Base-by-base conservation (phyloP, 208 protist species). In the Wallacemonas rigidus region DNA sequence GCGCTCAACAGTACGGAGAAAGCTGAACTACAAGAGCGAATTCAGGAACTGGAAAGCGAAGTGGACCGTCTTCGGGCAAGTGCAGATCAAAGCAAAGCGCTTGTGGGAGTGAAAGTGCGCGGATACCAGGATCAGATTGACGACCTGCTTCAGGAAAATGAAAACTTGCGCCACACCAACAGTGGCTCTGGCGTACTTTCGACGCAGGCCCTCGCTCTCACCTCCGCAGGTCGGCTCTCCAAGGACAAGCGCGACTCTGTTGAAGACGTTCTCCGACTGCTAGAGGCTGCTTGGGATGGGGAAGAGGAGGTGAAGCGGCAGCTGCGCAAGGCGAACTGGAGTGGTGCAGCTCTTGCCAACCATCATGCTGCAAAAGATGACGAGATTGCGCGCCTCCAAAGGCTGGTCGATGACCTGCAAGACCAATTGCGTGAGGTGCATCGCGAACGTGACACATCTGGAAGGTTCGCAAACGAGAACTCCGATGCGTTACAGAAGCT, bases 201-300 rank as follows among this genome's bases (percentile, higher is more conserved):
- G 14, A n/a, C 38, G 38, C n/a, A 70, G 9, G 43, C 8, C 11
- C 41, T 70, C 38, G 38, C 7, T 7, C 12, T 67, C 36, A 67
- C 79, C 36, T 75, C 72, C 9, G 72, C 77, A 3, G 48, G 73
- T 68, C 83, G 79, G 39, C 73, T 89, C 43, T 79, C 80, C 35
- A 92, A 89, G 56, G 87, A 95, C 71, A 95, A 90, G 63, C 80
- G 81, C 0, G 87, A 91, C 44, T 90, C 75, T 36, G 77, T 92
- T 7, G 87, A 95, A 55, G 87, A 95, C 67, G 61, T 95, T 51
- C 92, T 95, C 87, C 76, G 83, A 39, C 57, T 83, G 35, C 80
- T 95, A 47, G 89, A 95, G 72, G 68, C 77, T 36, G 74, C 87
- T 40, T 95, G 89, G 87, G 72, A 81, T 38, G 75, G 73, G 43